Evolutionary conservation across 2,329 filamentous ascomycete genomes (phyloP), one percentile per base, ranked within the genome.

Genomic region (Hypoxylon sp.): DNA sequence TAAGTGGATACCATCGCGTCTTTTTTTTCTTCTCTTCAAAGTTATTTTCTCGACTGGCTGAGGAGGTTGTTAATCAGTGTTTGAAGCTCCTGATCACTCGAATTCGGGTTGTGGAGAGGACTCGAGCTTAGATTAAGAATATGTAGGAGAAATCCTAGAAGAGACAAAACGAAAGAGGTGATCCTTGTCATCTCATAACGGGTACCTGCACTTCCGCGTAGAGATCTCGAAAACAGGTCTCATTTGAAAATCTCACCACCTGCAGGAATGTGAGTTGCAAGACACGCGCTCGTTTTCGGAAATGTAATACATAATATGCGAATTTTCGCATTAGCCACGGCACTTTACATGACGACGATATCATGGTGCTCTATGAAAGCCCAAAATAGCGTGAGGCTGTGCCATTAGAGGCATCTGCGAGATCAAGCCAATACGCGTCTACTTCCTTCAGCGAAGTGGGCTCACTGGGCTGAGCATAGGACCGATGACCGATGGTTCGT

Each of bases 161-260:
- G 28, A 58, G 46, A 49, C 38, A 41, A 62, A 17, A 63, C n/a
- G 14, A 36, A 36, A 46, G 49, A 55, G 57, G 36, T 19, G 36
- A 56, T 38, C 62, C 53, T 52, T 65, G 49, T 41, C 46, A 65
- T 62, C 56, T 64, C 38, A 46, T 5, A 56, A 56, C 62, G 65
- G 65, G 56, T 66, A 59, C 48, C 41, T 61, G 36, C 65, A 63
- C 17, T 61, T 36, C 34, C 41, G 25, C 49, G 13, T 50, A 48
- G 61, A 60, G 64, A 65, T 63, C 61, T 60, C 53, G 59, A 65
- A 60, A 56, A 65, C 52, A 65, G 36, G 56, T 58, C 45, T 68
- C 61, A 68, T 70, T 59, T 62, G 63, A 59, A 55, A 57, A 63
- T 70, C 43, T 62, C 50, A 61, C 64, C 45, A 60, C 45, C 53